These are phyloP conservation scores for Trametes punicea DNA, from an alignment of 768 basidiomycete species.

Conservation along the genomic window DNA sequence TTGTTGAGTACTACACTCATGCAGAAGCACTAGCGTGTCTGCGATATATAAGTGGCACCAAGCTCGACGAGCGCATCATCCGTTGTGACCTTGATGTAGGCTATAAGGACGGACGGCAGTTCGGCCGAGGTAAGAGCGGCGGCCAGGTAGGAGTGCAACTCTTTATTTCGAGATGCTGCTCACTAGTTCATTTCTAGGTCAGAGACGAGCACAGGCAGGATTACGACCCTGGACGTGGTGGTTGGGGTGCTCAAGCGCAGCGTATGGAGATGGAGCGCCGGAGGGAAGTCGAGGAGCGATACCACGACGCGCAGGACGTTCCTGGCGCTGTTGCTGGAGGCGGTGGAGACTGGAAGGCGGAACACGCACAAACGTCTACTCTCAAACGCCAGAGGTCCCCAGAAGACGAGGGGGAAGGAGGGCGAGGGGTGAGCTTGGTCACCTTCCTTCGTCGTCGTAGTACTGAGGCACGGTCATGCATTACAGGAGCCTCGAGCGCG, in stretches of 20 bases:
- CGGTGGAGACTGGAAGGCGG: constrained; percentile 82
- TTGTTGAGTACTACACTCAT: constrained; percentile 95
- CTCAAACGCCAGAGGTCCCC: constrained; percentile 75
- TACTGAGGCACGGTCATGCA: not conserved
- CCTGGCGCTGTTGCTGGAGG: constrained; percentile 81
- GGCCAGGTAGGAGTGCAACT: constrained; percentile 58
- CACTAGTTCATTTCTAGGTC: constrained; percentile 37
- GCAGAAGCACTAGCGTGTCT: constrained; percentile 89
- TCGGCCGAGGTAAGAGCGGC: constrained; percentile 95
- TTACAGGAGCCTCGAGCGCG: constrained; percentile 56
- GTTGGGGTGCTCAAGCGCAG: constrained; percentile 89
- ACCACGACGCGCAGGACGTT: constrained; percentile 75
- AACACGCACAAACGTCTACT: constrained; percentile 39
- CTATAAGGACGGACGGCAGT: constrained; percentile 95
- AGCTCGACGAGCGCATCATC: constrained; percentile 97
- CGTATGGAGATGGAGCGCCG: constrained; percentile 68
- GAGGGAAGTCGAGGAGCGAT: constrained; percentile 82
- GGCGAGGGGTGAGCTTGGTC: constrained; percentile 47
- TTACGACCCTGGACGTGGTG: constrained; percentile 94
- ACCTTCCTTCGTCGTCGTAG: not conserved
- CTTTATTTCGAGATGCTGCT: not conserved
- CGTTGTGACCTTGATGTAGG: constrained; percentile 97
- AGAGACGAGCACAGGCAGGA: constrained; percentile 96
- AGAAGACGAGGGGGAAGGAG: constrained; percentile 66
- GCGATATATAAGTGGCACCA: constrained; percentile 95